Percentiles rank a stretch among this genome's conserved stretches.
phyloP scores from a whole-genome alignment of 805 yeast genomes.

The Barnettozyma sp. region DNA sequence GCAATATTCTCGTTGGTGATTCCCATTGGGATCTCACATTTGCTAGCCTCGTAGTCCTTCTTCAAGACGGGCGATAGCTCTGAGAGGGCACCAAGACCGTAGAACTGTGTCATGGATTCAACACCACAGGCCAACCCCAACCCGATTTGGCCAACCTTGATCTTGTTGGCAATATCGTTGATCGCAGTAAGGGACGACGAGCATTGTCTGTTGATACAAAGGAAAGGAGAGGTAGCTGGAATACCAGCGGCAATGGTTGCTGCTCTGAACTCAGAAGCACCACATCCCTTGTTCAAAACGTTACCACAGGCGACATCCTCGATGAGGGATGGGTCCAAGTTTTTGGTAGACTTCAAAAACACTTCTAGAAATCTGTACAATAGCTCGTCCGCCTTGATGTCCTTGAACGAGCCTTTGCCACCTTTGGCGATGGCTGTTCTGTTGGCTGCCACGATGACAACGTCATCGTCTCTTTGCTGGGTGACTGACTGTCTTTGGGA shows the following conservation, averaged over 20 bases:
- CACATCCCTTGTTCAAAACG: slow-evolving; percentile 88
- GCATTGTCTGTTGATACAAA: slow-evolving; percentile 89
- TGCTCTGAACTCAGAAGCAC: slow-evolving; percentile 91
- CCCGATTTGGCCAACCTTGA: slow-evolving; percentile 79
- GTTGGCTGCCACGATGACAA: slow-evolving; percentile 84
- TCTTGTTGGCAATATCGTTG: slow-evolving; percentile 84
- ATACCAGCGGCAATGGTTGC: slow-evolving; percentile 88
- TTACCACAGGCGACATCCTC: slow-evolving; percentile 90
- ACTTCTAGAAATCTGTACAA: slow-evolving; percentile 58
- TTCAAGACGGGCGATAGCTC: slow-evolving; percentile 45
- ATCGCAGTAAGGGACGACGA: slow-evolving; percentile 91
- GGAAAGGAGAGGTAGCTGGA: slow-evolving; percentile 71
- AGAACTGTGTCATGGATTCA: slow-evolving; percentile 88
- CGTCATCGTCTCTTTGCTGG: slow-evolving; percentile 49
- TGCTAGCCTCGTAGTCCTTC: slow-evolving; percentile 43
- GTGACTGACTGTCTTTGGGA: slow-evolving; percentile 6
- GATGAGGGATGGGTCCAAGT: slow-evolving; percentile 48
- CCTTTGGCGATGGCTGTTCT: slow-evolving; percentile 89
- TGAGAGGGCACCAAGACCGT: slow-evolving; percentile 74
- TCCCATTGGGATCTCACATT: slow-evolving; percentile 94
- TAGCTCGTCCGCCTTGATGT: slow-evolving; percentile 73
- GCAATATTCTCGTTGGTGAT: slow-evolving; percentile 92
- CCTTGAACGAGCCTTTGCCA: slow-evolving; percentile 80
- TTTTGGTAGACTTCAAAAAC: slow-evolving; percentile 44
- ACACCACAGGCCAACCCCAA: slow-evolving; percentile 91